Percentiles rank a stretch among this genome's conserved stretches.
Evolutionary conservation across 768 basidiomycete genomes (phyloP).

Genomic region (Podaxis rugospora): DNA sequence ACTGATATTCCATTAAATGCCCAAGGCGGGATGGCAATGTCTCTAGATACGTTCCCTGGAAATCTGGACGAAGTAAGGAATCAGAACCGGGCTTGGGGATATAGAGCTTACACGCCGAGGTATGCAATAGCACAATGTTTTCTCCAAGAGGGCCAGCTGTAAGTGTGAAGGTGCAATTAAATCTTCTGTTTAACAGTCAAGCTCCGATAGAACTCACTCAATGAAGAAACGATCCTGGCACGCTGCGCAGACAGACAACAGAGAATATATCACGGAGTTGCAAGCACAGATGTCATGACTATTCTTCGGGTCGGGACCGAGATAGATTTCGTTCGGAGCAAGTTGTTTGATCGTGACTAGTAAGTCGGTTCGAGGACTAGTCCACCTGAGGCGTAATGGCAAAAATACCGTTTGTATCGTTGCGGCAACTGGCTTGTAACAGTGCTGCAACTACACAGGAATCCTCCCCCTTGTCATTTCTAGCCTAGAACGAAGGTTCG

Average conservation of each 20-base stretch:
- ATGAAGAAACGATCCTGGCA: conserved; percentile 20
- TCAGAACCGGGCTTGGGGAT: background rate
- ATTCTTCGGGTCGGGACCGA: conserved; percentile 4
- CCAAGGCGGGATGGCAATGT: conserved; percentile 9
- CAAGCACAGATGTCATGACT: conserved; percentile 23
- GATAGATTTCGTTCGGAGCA: conserved; percentile 12
- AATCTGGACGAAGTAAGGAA: background rate
- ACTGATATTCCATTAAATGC: conserved; percentile 6
- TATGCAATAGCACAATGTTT: conserved; percentile 12
- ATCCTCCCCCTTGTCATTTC: conserved; percentile 17
- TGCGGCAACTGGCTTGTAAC: conserved; percentile 13
- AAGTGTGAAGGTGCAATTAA: background rate
- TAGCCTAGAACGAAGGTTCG: conserved; percentile 10
- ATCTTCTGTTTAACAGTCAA: background rate
- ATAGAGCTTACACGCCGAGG: background rate
- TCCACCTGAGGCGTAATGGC: background rate
- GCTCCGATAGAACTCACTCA: conserved; percentile 1
- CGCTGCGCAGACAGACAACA: conserved; percentile 26
- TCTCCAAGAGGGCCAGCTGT: conserved; percentile 16
- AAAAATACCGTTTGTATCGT: background rate
- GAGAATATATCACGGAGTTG: conserved; percentile 27
- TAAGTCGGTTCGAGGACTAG: background rate
- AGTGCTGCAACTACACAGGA: conserved; percentile 18
- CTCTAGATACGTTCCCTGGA: background rate
- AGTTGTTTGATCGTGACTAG: conserved; percentile 6